Percentiles rank a stretch among this genome's conserved stretches.
phyloP scores from a whole-genome alignment of 2,329 filamentous ascomycete genomes.

The Pseudonectria foliicola region DNA sequence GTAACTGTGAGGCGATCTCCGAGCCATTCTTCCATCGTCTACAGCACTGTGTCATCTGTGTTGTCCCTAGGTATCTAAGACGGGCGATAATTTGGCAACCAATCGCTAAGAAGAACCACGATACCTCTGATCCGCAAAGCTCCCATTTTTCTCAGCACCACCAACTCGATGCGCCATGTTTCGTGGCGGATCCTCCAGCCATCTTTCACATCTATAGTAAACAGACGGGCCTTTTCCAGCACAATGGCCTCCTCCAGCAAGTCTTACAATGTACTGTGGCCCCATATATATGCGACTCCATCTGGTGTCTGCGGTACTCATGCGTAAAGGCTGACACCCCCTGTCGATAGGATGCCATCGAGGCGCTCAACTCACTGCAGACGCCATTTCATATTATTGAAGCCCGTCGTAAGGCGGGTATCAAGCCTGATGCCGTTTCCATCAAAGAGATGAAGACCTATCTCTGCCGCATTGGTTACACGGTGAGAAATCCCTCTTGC shows the following conservation, averaged over 20 bases:
- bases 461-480: constrained; percentile 70
- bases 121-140: too few species aligned
- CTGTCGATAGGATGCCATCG: constrained; percentile 67
- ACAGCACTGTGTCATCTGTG: too few species aligned
- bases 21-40: too few species aligned
- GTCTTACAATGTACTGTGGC: constrained; percentile 28
- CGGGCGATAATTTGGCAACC: too few species aligned
- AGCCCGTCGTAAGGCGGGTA: constrained; percentile 66
- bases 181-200: constrained; percentile 18
- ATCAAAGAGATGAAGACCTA: constrained; percentile 76
- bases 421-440: constrained; percentile 59
- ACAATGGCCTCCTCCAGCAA: constrained; percentile 24
- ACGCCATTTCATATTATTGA: constrained; percentile 78
- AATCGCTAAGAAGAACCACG: too few species aligned
- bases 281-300: too few species aligned
- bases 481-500: constrained; percentile 30
- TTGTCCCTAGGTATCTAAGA: too few species aligned
- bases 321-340: constrained; percentile 4
- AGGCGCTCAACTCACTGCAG: constrained; percentile 82
- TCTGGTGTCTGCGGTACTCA: background rate
- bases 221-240: constrained; percentile 9
- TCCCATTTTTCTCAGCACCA: background rate
- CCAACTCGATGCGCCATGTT: constrained; percentile 27
- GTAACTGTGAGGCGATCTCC: too few species aligned
- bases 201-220: constrained; percentile 14